Base-by-base conservation (phyloP, 345 rosid genomes). In the Syzygium grande region DNA sequence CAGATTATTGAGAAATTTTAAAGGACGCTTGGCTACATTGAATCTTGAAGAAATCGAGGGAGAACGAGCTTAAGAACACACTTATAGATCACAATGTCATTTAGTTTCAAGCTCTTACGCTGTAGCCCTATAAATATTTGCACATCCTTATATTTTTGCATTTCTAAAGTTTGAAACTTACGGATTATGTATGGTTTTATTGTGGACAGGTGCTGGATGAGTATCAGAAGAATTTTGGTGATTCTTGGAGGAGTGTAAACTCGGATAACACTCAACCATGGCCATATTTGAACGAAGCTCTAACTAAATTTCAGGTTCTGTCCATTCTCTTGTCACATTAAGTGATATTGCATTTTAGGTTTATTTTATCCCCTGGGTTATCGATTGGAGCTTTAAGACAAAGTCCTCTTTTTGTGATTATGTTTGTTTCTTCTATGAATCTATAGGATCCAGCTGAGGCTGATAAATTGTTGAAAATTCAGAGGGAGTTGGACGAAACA, bases 401-500 rank as follows among this genome's bases (percentile, higher is more conserved):
- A 21, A 17, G 43, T 85, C 15, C 86, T 53, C 61, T 54, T 84
- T 52, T 85, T 34, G 34, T 84, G 34, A 41, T 53, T 86, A 51
- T 86, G 51, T 86, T 85, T 85, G 63, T 88, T 63, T 13, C 86
- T 85, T 51, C 15, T 30, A 88, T 53, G 17, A 23, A 87, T 84
- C 89, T 89, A 89, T 93, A 96, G 99, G 99, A 97, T 90, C 98
- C 99, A 87, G 99, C 98, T 5, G 99, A 97, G 92, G 99, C 99
- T 11, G 98, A 95, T 89, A 97, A 96, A 90, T 92, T 96, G 90
- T 89, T 97, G 95, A 97, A 93, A 93, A 97, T 96, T 88, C 99
- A 96, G 91, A 95, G 97, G 93, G 99, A 96, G 90, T 93, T 97
- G 95, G 99, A 97, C 59, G 99, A 97, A 88, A 97, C 99, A 11